Base-by-base conservation (phyloP, 768 basidiomycete genomes). In the Gautieria morchelliformis region DNA sequence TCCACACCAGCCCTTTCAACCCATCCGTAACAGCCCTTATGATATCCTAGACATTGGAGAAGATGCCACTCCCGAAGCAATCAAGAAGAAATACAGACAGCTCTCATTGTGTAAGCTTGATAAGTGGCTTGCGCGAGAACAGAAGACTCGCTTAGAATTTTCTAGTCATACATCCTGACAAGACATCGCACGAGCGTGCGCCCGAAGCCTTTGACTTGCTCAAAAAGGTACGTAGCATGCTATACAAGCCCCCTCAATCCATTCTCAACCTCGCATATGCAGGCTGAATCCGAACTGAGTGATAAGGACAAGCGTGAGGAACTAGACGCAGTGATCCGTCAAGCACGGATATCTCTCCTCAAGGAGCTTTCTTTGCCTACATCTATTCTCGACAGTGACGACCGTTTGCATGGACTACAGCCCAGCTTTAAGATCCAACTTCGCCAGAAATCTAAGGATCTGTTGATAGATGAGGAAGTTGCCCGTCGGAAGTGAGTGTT, bases 151-250 rank as follows among this genome's bases (percentile, higher is more conserved):
- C 41, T 22, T 58, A 17, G 27, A 49, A 40, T 39, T 17, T 60
- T 33, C 60, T 68, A 93, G 90, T 96, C 71, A 97, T 99, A 66
- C 96, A 99, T 78, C 96, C 96, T 60, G 96, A 99, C 77, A 99
- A 98, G 78, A 87, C 88, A 64, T 75, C 89, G 68, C 91, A 96
- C 72, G 76, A 81, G 30, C 82, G 84, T 65, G 89, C 91, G 52
- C 86, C 91, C 64, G 91, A 96, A 71, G 93, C 93, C 1, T 96
- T 96, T 67, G 93, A 95, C 69, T 66, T 92, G 35, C 77, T 96
- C 48, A 96, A 96, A 76, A 95, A 96, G 82, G 91, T 88, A 52
- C 11, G 71, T 61, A 11, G 42, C 48, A 11, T 33, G n/a, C 42
- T 19, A 33, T 14, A 4, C 41, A 30, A 4, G 27, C 35, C 10